A percentile compares a stretch with the other conserved stretches of the same genome.
These are phyloP conservation scores for Aspergillus asperescens DNA, from an alignment of 495 filamentous ascomycete species.

Conservation along the genomic window DNA sequence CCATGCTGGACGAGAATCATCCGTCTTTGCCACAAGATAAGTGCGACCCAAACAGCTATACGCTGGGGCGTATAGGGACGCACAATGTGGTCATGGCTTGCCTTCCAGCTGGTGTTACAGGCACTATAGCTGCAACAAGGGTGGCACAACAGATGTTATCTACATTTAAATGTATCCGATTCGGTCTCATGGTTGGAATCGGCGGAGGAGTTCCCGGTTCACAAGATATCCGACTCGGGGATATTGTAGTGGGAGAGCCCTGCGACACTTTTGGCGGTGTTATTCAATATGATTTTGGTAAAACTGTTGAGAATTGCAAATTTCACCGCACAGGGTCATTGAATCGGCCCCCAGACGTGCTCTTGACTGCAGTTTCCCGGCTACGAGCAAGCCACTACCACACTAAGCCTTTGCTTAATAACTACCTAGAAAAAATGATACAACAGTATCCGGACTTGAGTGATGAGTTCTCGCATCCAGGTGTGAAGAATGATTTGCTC, in stretches of 20 bases:
- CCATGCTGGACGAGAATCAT: conserved; percentile 39
- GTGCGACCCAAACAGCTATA: conserved; percentile 25
- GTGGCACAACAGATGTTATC: conserved; percentile 26
- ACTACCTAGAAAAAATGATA: conserved; percentile 13
- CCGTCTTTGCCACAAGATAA: conserved; percentile 11
- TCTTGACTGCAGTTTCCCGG: conserved; percentile 7
- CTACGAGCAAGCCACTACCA: conserved; percentile 7
- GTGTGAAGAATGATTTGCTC: conserved; percentile 15
- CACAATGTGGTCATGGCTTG: conserved; percentile 34
- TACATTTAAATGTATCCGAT: conserved; percentile 31
- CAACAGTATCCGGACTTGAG: conserved; percentile 10
- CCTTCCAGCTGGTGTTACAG: conserved; percentile 28
- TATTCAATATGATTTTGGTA: conserved; percentile 22
- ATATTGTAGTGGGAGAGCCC: conserved; percentile 24
- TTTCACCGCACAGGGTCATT: conserved; percentile 24
- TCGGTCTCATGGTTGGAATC: conserved; percentile 40
- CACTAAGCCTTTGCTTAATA: neutral
- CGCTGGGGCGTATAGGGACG: conserved; percentile 18
- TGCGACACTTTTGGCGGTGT: conserved; percentile 7
- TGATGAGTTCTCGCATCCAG: conserved; percentile 15
- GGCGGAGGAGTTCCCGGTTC: conserved; percentile 30
- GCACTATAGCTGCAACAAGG: conserved; percentile 28
- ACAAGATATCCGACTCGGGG: conserved; percentile 28
- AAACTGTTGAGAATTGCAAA: neutral
- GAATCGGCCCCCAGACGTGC: conserved; percentile 19